phyloP scores from a whole-genome alignment of 106 monocot species.

The Posidonia australis region DNA sequence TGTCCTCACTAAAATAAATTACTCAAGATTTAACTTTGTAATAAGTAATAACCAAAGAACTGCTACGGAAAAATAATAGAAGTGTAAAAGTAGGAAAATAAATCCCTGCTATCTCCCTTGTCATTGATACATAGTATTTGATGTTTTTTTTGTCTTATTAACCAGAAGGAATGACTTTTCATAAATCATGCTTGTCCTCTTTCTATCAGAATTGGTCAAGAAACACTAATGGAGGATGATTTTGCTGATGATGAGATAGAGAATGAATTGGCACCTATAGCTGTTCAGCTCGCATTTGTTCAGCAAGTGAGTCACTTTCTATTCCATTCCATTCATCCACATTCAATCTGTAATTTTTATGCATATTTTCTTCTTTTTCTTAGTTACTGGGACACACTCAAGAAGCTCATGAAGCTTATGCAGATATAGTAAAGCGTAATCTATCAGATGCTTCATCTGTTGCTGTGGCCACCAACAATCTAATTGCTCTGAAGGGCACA shows the following conservation, averaged over 20 bases:
- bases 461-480: conserved; percentile 82
- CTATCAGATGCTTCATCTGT: conserved; percentile 72
- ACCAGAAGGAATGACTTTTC: background rate
- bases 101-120: background rate
- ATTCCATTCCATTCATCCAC: background rate
- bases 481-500: conserved; percentile 65
- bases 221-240: conserved; percentile 80
- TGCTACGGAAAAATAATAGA: background rate
- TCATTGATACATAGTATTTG: background rate
- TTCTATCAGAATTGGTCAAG: conserved; percentile 83
- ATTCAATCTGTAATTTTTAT: background rate
- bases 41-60: background rate
- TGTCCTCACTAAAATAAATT: too few species aligned
- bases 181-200: conserved; percentile 4
- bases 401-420: conserved; percentile 68
- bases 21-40: too few species aligned
- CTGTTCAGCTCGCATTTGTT: conserved; percentile 84
- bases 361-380: conserved; percentile 10
- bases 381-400: conserved; percentile 60
- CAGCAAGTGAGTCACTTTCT: conserved; percentile 42
- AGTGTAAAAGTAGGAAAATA: background rate
- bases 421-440: conserved; percentile 45
- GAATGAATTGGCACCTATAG: conserved; percentile 78
- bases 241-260: conserved; percentile 91
- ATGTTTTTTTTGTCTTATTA: background rate